phyloP scores from a whole-genome alignment of 306 rosid species.

The Canavalia ensiformis region DNA sequence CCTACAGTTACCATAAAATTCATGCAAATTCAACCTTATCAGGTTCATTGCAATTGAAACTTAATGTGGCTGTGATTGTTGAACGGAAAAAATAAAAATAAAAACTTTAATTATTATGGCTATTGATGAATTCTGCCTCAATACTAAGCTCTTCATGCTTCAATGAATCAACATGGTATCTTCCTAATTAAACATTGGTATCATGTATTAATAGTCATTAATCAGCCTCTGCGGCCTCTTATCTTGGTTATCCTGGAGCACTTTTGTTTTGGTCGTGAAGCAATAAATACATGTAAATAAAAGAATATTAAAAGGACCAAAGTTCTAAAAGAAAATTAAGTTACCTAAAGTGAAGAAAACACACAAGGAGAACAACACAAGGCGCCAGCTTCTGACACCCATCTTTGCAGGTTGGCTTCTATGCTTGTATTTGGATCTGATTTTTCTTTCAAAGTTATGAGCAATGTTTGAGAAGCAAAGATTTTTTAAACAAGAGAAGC shows the following conservation, averaged over 20 bases:
- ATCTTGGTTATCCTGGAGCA: background rate
- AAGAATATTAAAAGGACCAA: slow-evolving; percentile 15
- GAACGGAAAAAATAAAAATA: background rate
- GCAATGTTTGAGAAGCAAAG: slow-evolving; percentile 59
- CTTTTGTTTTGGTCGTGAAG: slow-evolving; percentile 1
- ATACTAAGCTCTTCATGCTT: slow-evolving; percentile 19
- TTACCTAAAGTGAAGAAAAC: slow-evolving; percentile 78
- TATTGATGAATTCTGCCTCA: slow-evolving; percentile 23
- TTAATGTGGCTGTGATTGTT: background rate
- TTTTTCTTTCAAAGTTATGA: slow-evolving; percentile 53
- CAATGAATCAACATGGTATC: slow-evolving; percentile 16
- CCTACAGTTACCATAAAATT: slow-evolving; percentile 6
- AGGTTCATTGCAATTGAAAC: background rate
- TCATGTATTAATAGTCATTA: background rate
- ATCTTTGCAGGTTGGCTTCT: slow-evolving; percentile 57
- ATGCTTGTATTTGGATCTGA: slow-evolving; percentile 39
- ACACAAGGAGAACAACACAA: slow-evolving; percentile 60
- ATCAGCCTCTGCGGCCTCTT: slow-evolving; percentile 21
- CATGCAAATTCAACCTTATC: background rate
- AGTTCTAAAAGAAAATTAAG: slow-evolving; percentile 29
- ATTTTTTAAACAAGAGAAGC: slow-evolving; percentile 58
- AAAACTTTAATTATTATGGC: background rate
- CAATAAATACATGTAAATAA: slow-evolving; percentile 28
- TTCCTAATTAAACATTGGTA: background rate
- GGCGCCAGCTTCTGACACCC: slow-evolving; percentile 64